These are phyloP conservation scores for Beta vulgaris DNA, from an alignment of 148 eudicot species.

Conservation along the genomic window DNA sequence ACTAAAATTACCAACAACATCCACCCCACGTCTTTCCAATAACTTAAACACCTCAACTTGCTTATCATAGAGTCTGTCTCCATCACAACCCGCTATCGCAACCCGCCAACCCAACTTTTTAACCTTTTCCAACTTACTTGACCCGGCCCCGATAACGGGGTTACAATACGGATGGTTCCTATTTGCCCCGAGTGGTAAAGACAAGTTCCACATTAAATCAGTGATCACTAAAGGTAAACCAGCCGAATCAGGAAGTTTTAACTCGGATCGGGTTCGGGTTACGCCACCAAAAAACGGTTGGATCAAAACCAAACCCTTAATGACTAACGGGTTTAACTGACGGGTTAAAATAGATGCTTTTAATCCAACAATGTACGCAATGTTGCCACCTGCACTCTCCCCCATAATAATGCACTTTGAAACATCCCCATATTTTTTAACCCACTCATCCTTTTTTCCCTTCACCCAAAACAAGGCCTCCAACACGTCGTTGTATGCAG, in stretches of 20 bases:
- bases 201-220: constrained; percentile 53
- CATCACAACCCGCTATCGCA: constrained; percentile 31
- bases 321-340: constrained; percentile 15
- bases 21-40: constrained; percentile 26
- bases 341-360: neutral
- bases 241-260: constrained; percentile 19
- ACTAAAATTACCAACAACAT: constrained; percentile 11
- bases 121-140: constrained; percentile 11
- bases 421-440: constrained; percentile 30
- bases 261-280: constrained; percentile 33
- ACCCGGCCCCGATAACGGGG: constrained; percentile 14
- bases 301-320: constrained; percentile 32
- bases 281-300: constrained; percentile 44
- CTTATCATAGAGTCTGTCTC: constrained; percentile 39
- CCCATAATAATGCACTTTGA: constrained; percentile 33
- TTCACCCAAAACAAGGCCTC: constrained; percentile 41
- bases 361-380: constrained; percentile 30
- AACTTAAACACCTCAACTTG: constrained; percentile 24
- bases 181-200: constrained; percentile 41
- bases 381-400: constrained; percentile 45
- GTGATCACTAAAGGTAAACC: constrained; percentile 34
- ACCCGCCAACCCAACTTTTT: constrained; percentile 35
- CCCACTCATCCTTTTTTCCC: constrained; percentile 28
- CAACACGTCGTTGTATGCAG: constrained; percentile 42
- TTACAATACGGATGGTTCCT: constrained; percentile 40